These are phyloP conservation scores for Ocimum tenuiflorum DNA, from an alignment of 257 asterid species.

Conservation along the genomic window DNA sequence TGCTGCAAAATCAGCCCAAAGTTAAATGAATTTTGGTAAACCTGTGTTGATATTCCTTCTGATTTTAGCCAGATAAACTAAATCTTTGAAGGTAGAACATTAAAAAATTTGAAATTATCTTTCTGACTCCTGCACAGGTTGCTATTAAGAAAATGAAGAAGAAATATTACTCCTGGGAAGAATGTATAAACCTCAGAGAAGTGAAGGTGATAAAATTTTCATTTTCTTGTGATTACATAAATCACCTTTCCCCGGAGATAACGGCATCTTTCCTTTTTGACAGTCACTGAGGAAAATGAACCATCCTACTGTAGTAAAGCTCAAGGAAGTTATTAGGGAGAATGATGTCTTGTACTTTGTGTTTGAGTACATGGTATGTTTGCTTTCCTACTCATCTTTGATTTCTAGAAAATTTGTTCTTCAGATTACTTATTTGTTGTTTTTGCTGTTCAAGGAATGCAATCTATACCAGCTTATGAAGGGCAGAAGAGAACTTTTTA, in stretches of 20 bases:
- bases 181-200: slow-evolving; percentile 93
- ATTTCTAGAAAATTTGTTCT: neutral
- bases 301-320: slow-evolving; percentile 59
- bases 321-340: slow-evolving; percentile 73
- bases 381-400: neutral
- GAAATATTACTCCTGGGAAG: slow-evolving; percentile 92
- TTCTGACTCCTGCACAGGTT: slow-evolving; percentile 45
- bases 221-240: slow-evolving; percentile 6
- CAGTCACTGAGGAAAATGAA: slow-evolving; percentile 94
- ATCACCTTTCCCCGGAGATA: slow-evolving; percentile 3
- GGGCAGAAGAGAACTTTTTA: slow-evolving; percentile 54
- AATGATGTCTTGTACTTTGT: slow-evolving; percentile 62
- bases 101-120: neutral
- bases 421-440: neutral
- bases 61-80: neutral
- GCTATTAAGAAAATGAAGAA: slow-evolving; percentile 94
- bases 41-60: neutral
- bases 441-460: slow-evolving; percentile 53
- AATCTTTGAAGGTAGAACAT: neutral
- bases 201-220: slow-evolving; percentile 49
- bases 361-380: slow-evolving; percentile 80
- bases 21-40: neutral
- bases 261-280: slow-evolving; percentile 10
- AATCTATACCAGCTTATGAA: slow-evolving; percentile 90
- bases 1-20: neutral